Evolutionary conservation across 1,284 basidiomycete species (phyloP).

Genomic region (Volvariella surrecta): DNA sequence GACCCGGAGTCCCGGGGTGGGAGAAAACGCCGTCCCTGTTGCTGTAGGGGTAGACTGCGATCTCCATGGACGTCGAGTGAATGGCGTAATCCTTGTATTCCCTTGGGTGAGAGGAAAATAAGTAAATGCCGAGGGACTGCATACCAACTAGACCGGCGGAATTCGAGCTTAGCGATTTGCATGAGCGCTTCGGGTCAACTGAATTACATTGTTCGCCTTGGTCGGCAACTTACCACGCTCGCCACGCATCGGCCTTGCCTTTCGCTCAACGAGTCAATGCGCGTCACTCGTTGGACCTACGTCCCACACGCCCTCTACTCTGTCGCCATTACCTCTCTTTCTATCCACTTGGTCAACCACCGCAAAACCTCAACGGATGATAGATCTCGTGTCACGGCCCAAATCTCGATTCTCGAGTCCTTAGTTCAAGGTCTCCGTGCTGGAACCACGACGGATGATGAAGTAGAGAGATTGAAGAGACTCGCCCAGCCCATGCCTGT

Average conservation of each 20-base stretch:
- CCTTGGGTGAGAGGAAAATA: too few relatives aligned
- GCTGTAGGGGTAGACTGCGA: slow-evolving; percentile 18
- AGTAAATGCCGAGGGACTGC: too few relatives aligned
- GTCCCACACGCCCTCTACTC: slow-evolving; percentile 46
- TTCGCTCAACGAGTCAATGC: too few relatives aligned
- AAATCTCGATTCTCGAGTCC: slow-evolving; percentile 51
- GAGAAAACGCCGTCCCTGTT: slow-evolving; percentile 20
- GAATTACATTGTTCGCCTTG: too few relatives aligned
- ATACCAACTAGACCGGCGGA: too few relatives aligned
- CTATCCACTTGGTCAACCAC: slow-evolving; percentile 50
- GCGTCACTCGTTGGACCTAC: slow-evolving; percentile 13
- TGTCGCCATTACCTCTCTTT: slow-evolving; percentile 51
- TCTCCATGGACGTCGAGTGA: slow-evolving; percentile 17
- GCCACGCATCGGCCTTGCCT: too few relatives aligned
- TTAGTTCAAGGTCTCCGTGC: slow-evolving; percentile 32
- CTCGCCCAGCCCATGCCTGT: slow-evolving; percentile 29
- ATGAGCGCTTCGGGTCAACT: too few relatives aligned
- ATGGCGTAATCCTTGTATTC: slow-evolving; percentile 13
- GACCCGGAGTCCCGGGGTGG: slow-evolving; percentile 25
- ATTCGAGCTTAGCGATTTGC: too few relatives aligned
- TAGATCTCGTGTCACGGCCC: slow-evolving; percentile 39
- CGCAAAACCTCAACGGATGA: slow-evolving; percentile 39
- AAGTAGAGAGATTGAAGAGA: slow-evolving; percentile 38
- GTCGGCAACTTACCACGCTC: too few relatives aligned
- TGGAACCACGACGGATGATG: slow-evolving; percentile 31